These are phyloP conservation scores for Penicillium flavigenum DNA, from an alignment of 495 filamentous ascomycete genomes.

Conservation along the genomic window DNA sequence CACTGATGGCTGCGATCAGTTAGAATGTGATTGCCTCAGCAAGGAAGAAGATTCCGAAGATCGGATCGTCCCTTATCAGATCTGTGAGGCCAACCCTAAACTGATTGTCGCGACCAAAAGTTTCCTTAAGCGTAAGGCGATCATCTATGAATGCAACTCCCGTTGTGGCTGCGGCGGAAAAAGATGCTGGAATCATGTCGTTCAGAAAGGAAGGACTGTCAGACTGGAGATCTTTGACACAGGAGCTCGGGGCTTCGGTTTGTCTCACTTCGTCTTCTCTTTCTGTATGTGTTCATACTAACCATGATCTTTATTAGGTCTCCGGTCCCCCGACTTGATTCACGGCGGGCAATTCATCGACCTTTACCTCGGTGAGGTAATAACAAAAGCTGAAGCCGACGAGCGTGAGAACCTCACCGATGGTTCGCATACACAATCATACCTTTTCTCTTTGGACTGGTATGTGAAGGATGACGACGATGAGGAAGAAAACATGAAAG, in stretches of 20 bases:
- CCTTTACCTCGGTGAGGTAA: slow-evolving; percentile 83
- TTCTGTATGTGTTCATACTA: slow-evolving; percentile 8
- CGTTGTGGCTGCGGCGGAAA: slow-evolving; percentile 61
- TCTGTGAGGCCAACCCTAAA: neutral
- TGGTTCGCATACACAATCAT: slow-evolving; percentile 49
- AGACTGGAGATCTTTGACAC: slow-evolving; percentile 83
- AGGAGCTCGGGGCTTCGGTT: slow-evolving; percentile 75
- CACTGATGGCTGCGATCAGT: slow-evolving; percentile 29
- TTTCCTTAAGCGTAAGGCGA: slow-evolving; percentile 35
- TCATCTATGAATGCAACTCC: slow-evolving; percentile 81
- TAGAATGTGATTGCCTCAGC: slow-evolving; percentile 38
- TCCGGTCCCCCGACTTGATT: slow-evolving; percentile 67
- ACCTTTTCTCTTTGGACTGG: slow-evolving; percentile 86
- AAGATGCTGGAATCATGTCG: slow-evolving; percentile 75
- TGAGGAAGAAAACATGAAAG: slow-evolving; percentile 39
- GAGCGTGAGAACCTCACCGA: slow-evolving; percentile 55
- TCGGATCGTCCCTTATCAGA: slow-evolving; percentile 40
- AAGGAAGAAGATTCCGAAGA: slow-evolving; percentile 39
- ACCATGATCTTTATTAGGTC: slow-evolving; percentile 43
- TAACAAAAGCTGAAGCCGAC: slow-evolving; percentile 68
- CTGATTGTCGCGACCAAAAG: slow-evolving; percentile 27
- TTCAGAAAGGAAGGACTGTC: slow-evolving; percentile 73
- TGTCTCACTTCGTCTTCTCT: slow-evolving; percentile 18
- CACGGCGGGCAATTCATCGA: slow-evolving; percentile 83
- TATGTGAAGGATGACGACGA: slow-evolving; percentile 47